Evolutionary conservation across 2,329 filamentous ascomycete species (phyloP).

Genomic region (Leptographium galeiforme): DNA sequence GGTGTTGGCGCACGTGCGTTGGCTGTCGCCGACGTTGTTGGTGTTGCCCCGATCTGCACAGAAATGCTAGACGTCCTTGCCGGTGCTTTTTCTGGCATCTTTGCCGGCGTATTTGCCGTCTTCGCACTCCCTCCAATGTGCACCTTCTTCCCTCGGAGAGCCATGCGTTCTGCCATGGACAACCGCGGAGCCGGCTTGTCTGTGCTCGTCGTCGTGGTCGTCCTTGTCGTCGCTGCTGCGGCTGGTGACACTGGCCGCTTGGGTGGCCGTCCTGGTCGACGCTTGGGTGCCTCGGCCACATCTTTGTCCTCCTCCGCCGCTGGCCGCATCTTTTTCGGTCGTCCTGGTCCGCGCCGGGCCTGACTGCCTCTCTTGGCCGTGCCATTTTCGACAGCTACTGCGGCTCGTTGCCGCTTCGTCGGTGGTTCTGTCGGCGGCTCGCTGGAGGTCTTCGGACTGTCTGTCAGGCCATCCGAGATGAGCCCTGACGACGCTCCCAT

Average conservation of each 20-base stretch:
- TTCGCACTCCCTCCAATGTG: conserved; percentile 24
- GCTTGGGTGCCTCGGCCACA: conserved; percentile 8
- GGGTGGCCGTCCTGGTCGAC: conserved; percentile 22
- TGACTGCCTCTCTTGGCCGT: not conserved
- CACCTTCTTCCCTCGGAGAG: conserved; percentile 37
- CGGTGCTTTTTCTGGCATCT: no score
- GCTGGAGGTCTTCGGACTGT: conserved; percentile 6
- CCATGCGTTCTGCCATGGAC: conserved; percentile 46
- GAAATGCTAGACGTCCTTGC: not conserved
- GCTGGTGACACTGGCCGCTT: conserved; percentile 4
- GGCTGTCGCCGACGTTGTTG: no score
- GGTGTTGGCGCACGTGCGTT: no score
- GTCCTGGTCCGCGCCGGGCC: conserved; percentile 2
- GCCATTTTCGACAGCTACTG: no score
- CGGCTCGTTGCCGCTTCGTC: not conserved
- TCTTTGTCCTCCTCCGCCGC: no score
- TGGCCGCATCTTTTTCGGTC: not conserved
- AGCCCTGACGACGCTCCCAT: not conserved
- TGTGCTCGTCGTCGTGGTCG: conserved; percentile 2
- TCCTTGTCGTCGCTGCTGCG: conserved; percentile 3
- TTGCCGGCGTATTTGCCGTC: not conserved
- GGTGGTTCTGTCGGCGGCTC: conserved; percentile 11
- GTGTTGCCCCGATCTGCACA: not conserved
- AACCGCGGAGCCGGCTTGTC: conserved; percentile 22
- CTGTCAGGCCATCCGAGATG: not conserved